Evolutionary conservation across 345 rosid species (phyloP), one percentile per base, ranked within the genome.

Genomic region (Laguncularia racemosa): DNA sequence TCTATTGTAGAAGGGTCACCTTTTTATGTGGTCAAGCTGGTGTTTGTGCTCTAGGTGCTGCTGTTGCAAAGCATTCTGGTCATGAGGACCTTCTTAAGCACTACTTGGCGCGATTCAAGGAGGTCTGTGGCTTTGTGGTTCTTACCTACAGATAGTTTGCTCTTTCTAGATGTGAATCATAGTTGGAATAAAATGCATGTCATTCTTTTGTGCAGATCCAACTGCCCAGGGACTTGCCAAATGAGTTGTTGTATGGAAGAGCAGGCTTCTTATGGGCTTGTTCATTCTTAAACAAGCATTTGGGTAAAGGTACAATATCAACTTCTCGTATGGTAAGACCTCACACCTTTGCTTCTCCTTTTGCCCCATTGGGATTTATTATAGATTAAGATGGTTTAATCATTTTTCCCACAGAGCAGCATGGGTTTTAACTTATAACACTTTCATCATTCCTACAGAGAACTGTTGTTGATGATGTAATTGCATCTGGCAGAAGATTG

Each of bases 11-110:
- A 55, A 75, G 56, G 49, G 85, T 81, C 64, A 77, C 87, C 11
- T 86, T 86, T 57, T 70, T 83, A 52, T 83, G 87, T 40, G 89
- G 95, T 18, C 67, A 66, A n/a, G 82, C 89, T 70, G 89, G 95
- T 50, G 85, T 86, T 56, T 81, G 58, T 74, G 87, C 89, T 54
- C 82, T 86, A 44, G 95, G 87, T 56, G 95, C 87, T 66, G 84
- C 79, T 16, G 50, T 67, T 45, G 87, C 95, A 48, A 81, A 81
- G 77, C 76, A 79, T 64, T 54, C 80, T 16, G 79, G 87, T 63
- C 79, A 79, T 55, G 61, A 70, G 58, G 62, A 67, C 64, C 67
- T 79, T 62, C 58, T 79, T 52, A 62, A 72, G 54, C 60, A 2
- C 57, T 83, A 73, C 73, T 62, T 86, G 53, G 56, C 62, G 10